These are phyloP conservation scores for Echites panduratus DNA, from an alignment of 257 asterid genomes.

Conservation along the genomic window DNA sequence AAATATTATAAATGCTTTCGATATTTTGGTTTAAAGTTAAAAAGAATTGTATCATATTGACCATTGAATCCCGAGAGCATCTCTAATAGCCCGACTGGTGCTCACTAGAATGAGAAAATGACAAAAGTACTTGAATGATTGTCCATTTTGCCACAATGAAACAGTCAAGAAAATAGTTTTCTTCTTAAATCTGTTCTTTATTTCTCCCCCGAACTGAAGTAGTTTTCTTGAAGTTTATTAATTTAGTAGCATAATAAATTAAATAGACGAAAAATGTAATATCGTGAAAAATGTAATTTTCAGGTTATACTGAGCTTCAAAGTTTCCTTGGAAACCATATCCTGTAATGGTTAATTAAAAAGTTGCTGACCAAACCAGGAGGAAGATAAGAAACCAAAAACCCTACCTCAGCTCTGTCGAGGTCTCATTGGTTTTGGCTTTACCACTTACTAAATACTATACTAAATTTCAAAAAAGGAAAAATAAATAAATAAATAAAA, in stretches of 20 bases:
- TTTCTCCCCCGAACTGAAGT: background rate
- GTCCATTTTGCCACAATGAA: background rate
- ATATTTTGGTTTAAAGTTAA: background rate
- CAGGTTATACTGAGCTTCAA: background rate
- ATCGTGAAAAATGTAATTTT: background rate
- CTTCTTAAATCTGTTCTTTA: background rate
- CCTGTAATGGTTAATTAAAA: background rate
- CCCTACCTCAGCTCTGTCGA: background rate
- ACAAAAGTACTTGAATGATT: too few relatives aligned
- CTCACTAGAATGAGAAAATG: background rate
- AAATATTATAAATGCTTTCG: background rate
- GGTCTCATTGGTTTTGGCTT: too few relatives aligned
- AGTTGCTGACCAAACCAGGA: background rate
- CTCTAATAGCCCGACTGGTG: background rate
- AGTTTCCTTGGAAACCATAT: background rate
- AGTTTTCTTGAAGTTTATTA: background rate
- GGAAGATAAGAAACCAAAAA: background rate
- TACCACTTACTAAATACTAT: too few relatives aligned
- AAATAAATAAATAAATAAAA: too few relatives aligned
- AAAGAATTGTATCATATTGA: background rate
- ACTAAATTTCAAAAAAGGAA: too few relatives aligned
- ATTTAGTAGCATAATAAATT: background rate
- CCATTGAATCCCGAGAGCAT: background rate
- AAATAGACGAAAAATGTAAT: background rate
- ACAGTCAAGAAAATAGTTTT: background rate